Percentiles rank a stretch among this genome's conserved stretches.
These are phyloP conservation scores for Papiliotrema fonsecae DNA, from an alignment of 1,284 basidiomycete species.

Conservation along the genomic window DNA sequence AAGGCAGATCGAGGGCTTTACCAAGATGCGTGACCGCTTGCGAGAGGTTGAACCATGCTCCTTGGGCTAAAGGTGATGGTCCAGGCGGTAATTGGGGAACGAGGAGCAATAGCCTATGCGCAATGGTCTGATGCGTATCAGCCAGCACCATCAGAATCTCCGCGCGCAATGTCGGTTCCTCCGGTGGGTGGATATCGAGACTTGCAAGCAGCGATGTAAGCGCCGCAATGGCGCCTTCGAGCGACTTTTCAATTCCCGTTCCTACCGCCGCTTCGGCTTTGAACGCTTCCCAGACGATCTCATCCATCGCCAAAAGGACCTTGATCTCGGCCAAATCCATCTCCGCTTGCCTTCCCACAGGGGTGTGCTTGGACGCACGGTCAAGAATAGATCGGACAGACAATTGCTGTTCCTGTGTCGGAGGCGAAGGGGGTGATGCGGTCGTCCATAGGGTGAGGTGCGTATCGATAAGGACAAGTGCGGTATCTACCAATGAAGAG, in stretches of 20 bases:
- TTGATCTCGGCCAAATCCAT: constrained; percentile 40
- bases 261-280: constrained; percentile 25
- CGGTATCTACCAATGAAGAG: constrained; percentile 37
- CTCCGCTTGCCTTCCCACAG: constrained; percentile 35
- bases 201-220: constrained; percentile 23
- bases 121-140: constrained; percentile 31
- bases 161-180: constrained; percentile 23
- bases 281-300: constrained; percentile 37
- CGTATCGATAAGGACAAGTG: constrained; percentile 30
- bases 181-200: constrained; percentile 25
- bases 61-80: constrained; percentile 27
- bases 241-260: constrained; percentile 22
- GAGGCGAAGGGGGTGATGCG: constrained; percentile 17
- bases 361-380: constrained; percentile 17
- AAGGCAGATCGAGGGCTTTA: constrained; percentile 31
- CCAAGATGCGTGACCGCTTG: constrained; percentile 28
- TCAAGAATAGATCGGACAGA: constrained; percentile 29
- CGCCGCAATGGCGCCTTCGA: constrained; percentile 32
- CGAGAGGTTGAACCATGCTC: constrained; percentile 35
- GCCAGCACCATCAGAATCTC: constrained; percentile 36
- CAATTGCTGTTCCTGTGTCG: constrained; percentile 30
- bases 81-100: constrained; percentile 22
- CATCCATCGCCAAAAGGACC: constrained; percentile 35
- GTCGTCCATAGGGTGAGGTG: constrained; percentile 38
- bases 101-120: constrained; percentile 27